phyloP scores from a whole-genome alignment of 1,284 basidiomycete genomes.

The Ceratobasidium sp. region DNA sequence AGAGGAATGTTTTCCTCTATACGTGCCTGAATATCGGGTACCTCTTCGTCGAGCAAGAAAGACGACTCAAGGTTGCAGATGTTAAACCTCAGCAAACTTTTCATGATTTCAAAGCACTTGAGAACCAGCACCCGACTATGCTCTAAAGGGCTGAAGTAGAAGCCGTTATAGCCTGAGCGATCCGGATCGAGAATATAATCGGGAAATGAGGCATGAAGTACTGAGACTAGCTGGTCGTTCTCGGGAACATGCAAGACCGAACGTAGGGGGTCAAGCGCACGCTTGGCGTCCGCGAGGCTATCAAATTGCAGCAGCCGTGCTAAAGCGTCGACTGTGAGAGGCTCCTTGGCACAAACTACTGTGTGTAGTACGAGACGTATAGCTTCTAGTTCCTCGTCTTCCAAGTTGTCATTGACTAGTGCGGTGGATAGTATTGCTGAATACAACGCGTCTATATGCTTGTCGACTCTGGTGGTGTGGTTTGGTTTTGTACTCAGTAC shows the following conservation, averaged over 20 bases:
- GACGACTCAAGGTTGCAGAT: conserved; percentile 17
- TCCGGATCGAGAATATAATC: conserved; percentile 29
- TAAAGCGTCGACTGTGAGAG: neutral
- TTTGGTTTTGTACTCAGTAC: conserved; percentile 1
- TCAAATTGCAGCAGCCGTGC: conserved; percentile 4
- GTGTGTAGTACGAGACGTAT: conserved; percentile 17
- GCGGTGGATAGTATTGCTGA: neutral
- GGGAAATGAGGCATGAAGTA: conserved; percentile 30
- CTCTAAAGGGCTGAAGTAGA: neutral
- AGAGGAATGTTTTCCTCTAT: neutral
- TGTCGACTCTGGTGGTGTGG: neutral
- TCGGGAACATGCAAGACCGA: conserved; percentile 29
- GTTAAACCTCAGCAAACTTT: neutral
- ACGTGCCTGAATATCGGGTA: neutral
- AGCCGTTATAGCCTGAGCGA: neutral
- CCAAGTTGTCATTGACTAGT: neutral
- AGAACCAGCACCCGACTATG: neutral
- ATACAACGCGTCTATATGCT: neutral
- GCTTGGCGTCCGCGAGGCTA: neutral
- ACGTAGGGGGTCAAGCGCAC: conserved; percentile 10
- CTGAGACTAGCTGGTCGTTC: neutral
- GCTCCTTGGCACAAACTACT: conserved; percentile 24
- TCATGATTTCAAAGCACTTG: conserved; percentile 2
- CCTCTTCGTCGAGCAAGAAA: conserved; percentile 14
- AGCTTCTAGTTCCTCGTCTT: neutral